A percentile compares a stretch with the other conserved stretches of the same genome.
These are phyloP conservation scores for Umbelopsis isabellina DNA, from an alignment of 192 early-diverging fungal species.

Conservation along the genomic window DNA sequence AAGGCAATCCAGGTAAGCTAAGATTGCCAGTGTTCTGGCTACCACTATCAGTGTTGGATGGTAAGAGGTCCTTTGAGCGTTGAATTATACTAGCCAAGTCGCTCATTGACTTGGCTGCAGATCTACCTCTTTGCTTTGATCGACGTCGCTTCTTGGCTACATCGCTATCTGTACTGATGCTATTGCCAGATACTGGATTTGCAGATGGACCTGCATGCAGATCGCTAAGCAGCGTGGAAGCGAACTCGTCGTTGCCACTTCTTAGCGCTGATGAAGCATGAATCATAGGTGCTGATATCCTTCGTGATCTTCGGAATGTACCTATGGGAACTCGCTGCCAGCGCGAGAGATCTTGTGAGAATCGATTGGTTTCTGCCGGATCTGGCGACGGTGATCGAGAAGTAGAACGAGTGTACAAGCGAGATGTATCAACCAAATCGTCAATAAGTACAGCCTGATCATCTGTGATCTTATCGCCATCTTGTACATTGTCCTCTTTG, in stretches of 20 bases:
- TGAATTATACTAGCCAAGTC: constrained; percentile 14
- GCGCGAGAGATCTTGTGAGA: constrained; percentile 46
- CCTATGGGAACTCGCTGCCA: constrained; percentile 60
- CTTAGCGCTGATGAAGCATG: constrained; percentile 39
- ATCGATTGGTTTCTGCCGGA: constrained; percentile 27
- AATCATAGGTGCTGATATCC: constrained; percentile 39
- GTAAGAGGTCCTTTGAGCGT: constrained; percentile 1
- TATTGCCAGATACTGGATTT: constrained; percentile 25
- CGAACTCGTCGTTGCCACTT: constrained; percentile 40
- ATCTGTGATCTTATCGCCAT: neutral
- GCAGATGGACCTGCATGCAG: constrained; percentile 21
- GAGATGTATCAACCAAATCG: constrained; percentile 55
- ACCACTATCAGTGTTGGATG: constrained; percentile 19
- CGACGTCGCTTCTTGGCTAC: constrained; percentile 15
- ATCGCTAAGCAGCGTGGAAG: constrained; percentile 34
- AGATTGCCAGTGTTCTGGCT: neutral
- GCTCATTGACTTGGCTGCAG: constrained; percentile 16
- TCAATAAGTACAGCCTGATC: constrained; percentile 45
- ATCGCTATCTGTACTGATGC: constrained; percentile 11
- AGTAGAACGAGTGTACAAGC: constrained; percentile 45
- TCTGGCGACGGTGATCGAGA: constrained; percentile 51
- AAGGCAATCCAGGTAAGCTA: constrained; percentile 5
- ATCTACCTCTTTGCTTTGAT: constrained; percentile 11
- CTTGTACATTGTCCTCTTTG: constrained; percentile 13
- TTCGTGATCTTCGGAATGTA: constrained; percentile 46